Conservation (phyloP, 2,329 filamentous ascomycete species). For the Fusarium denticulatum region DNA sequence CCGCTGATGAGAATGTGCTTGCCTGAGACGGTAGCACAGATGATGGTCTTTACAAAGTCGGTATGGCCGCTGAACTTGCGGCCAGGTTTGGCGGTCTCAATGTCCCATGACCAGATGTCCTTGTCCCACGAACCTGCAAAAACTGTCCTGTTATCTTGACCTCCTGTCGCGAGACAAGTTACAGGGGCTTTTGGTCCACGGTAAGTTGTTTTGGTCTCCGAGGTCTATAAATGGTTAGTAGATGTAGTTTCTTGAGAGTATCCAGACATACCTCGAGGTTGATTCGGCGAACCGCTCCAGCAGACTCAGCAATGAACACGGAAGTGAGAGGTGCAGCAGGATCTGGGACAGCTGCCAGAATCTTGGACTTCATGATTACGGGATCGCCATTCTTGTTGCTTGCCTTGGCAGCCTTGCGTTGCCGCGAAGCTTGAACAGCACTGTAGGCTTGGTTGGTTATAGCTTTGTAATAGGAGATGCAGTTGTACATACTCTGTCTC, state of each 20-base stretch:
- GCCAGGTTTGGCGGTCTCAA: slow-evolving; percentile 63
- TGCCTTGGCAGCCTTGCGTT: slow-evolving; percentile 75
- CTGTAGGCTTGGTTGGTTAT: slow-evolving; percentile 45
- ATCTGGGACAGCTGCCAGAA: slow-evolving; percentile 78
- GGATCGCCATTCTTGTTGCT: slow-evolving; percentile 85
- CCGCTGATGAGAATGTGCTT: slow-evolving; percentile 76
- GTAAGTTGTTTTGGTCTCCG: slow-evolving; percentile 59
- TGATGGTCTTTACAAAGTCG: slow-evolving; percentile 90
- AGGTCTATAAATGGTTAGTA: slow-evolving; percentile 40
- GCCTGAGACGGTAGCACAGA: slow-evolving; percentile 68
- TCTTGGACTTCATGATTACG: slow-evolving; percentile 83
- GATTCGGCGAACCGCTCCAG: slow-evolving; percentile 80
- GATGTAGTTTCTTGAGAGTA: too few relatives aligned
- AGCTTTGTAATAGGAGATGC: background rate
- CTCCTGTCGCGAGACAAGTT: slow-evolving; percentile 77
- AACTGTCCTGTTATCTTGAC: slow-evolving; percentile 65
- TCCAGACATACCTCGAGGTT: slow-evolving; percentile 71
- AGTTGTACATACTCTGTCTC: slow-evolving; percentile 78
- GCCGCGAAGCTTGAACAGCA: slow-evolving; percentile 58
- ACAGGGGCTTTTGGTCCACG: slow-evolving; percentile 82
- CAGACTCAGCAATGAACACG: slow-evolving; percentile 86
- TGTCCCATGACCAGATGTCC: slow-evolving; percentile 85
- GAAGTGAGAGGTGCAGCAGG: slow-evolving; percentile 66
- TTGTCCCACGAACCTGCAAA: slow-evolving; percentile 98
- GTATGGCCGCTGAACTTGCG: slow-evolving; percentile 78